Evolutionary conservation across 441 rosid species (phyloP).

Genomic region (Adansonia gregorii): DNA sequence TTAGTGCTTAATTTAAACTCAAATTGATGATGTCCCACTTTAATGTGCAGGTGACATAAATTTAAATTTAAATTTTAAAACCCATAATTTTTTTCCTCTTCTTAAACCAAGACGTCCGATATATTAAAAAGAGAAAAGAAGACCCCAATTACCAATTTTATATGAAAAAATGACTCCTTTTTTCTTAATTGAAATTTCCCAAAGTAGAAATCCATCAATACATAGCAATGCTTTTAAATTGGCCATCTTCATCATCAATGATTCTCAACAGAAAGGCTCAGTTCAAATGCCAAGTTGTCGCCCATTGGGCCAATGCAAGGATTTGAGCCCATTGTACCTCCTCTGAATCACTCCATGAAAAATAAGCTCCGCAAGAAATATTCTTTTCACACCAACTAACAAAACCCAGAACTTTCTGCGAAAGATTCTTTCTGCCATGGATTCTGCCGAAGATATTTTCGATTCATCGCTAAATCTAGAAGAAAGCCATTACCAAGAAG

Average conservation of each 20-base stretch:
- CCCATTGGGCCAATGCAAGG: neutral
- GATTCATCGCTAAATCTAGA: conserved; percentile 65
- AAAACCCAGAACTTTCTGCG: neutral
- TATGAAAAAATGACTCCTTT: neutral
- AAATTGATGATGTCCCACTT: too few species aligned
- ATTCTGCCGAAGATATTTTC: conserved; percentile 48
- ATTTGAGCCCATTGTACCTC: neutral
- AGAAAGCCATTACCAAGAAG: conserved; percentile 64
- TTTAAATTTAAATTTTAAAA: too few species aligned
- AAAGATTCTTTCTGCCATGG: conserved; percentile 26
- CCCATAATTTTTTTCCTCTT: too few species aligned
- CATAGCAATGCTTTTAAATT: neutral
- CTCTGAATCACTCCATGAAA: neutral
- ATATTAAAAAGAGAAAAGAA: too few species aligned
- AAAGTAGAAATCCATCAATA: neutral
- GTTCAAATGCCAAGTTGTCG: neutral
- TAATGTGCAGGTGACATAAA: too few species aligned
- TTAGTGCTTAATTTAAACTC: too few species aligned
- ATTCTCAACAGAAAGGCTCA: neutral
- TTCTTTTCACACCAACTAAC: neutral
- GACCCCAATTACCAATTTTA: neutral
- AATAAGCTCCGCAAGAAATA: neutral
- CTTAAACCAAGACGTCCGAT: too few species aligned
- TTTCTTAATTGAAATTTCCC: neutral
- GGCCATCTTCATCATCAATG: neutral